A percentile compares a stretch with the other conserved stretches of the same genome.
Evolutionary conservation across 345 rosid species (phyloP).

Genomic region (Linum usitatissimum): DNA sequence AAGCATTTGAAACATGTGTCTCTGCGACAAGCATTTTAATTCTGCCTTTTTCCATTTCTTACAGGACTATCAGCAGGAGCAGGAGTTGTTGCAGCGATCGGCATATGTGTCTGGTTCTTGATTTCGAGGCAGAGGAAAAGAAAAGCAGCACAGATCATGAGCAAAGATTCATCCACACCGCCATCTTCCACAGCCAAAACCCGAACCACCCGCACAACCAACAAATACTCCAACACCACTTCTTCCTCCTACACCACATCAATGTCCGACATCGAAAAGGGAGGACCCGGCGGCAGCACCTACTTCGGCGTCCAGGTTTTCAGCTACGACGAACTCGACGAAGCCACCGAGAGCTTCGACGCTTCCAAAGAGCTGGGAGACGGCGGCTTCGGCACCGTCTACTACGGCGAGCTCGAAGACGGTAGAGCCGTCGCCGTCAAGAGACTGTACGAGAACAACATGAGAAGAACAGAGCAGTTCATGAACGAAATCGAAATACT

Average conservation of each 20-base stretch:
- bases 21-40: not conserved
- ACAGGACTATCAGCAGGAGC: not conserved
- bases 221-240: not conserved
- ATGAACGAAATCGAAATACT: slow-evolving; percentile 17
- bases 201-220: not conserved
- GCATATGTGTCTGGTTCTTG: not conserved
- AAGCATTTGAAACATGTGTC: no score
- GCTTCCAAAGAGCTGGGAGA: not conserved
- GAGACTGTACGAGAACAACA: slow-evolving; percentile 23
- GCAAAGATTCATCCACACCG: not conserved
- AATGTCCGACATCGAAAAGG: not conserved
- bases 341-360: slow-evolving; percentile 2
- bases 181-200: not conserved
- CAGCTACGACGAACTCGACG: slow-evolving; percentile 1
- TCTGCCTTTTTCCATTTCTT: not conserved
- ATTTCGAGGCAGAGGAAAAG: not conserved
- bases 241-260: not conserved
- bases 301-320: slow-evolving; percentile 6
- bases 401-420: slow-evolving; percentile 12
- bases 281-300: not conserved
- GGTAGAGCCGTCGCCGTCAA: slow-evolving; percentile 29
- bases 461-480: slow-evolving; percentile 25
- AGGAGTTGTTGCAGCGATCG: not conserved
- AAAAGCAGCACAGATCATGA: not conserved
- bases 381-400: slow-evolving; percentile 1